phyloP scores from a whole-genome alignment of 176 grass and related monocot species.

The Puccinellia tenuiflora region DNA sequence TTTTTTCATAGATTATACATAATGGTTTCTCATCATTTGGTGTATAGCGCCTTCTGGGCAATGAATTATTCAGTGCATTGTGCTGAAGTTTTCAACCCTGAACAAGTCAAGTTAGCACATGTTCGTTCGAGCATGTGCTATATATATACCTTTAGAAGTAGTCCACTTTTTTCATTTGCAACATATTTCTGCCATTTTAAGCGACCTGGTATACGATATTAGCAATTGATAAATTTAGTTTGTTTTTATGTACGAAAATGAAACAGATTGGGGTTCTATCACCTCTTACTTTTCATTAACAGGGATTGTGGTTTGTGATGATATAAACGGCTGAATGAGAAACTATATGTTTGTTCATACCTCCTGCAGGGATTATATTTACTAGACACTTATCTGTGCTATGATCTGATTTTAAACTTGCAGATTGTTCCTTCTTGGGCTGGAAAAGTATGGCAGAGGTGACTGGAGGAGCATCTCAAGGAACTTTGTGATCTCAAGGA shows the following conservation, averaged over 20 bases:
- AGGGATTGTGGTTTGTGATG: neutral
- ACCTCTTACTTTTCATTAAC: neutral
- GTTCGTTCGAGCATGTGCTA: neutral
- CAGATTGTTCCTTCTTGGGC: slow-evolving; percentile 92
- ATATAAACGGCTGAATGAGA: neutral
- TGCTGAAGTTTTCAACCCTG: neutral
- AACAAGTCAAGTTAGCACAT: neutral
- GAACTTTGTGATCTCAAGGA: slow-evolving; percentile 97
- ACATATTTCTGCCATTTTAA: neutral
- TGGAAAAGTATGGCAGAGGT: slow-evolving; percentile 95
- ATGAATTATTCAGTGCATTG: neutral
- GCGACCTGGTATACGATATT: neutral
- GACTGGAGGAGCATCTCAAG: slow-evolving; percentile 97
- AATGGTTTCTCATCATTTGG: neutral
- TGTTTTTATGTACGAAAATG: neutral
- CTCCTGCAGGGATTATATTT: neutral
- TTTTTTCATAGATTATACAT: neutral
- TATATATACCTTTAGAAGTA: neutral
- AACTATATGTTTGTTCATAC: neutral
- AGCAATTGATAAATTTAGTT: neutral
- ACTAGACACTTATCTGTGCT: neutral
- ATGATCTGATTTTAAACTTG: slow-evolving; percentile 20
- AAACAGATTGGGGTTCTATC: too few relatives aligned
- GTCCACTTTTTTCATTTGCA: neutral
- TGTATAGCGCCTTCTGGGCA: neutral